Evolutionary conservation across 2,329 filamentous ascomycete species (phyloP).

Genomic region (Fusarium siculi): DNA sequence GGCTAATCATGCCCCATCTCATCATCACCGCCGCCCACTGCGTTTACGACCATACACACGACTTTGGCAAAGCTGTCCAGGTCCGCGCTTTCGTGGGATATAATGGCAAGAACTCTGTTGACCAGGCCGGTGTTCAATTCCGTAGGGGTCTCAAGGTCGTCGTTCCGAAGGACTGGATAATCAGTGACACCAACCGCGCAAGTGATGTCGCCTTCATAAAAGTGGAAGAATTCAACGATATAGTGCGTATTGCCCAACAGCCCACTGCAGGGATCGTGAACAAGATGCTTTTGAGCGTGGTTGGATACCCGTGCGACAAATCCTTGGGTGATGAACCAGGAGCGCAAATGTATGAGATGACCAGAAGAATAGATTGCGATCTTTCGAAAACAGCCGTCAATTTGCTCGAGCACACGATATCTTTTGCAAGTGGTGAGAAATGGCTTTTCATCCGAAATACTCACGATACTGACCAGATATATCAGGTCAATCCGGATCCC

Average conservation of each 20-base stretch:
- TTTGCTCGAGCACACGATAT: neutral
- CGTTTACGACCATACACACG: neutral
- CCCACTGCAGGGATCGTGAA: fast-evolving
- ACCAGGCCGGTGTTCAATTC: neutral
- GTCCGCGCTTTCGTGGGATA: neutral
- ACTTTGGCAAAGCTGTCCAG: neutral
- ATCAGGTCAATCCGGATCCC: neutral
- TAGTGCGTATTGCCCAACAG: neutral
- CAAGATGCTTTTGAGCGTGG: neutral
- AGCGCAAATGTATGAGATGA: neutral
- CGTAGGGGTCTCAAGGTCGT: neutral
- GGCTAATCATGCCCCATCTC: neutral
- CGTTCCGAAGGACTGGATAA: neutral
- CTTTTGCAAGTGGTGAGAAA: neutral
- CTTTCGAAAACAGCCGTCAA: neutral
- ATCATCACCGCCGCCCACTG: neutral
- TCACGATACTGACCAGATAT: fast-evolving
- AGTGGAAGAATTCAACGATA: neutral
- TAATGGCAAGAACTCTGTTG: neutral
- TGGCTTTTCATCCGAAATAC: fast-evolving
- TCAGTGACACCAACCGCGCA: neutral
- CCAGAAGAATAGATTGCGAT: neutral
- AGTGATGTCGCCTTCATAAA: neutral
- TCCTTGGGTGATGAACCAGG: neutral
- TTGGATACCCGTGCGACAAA: neutral